A percentile compares a stretch with the other conserved stretches of the same genome.
Evolutionary conservation across 108 stramenopile genomes (phyloP).

Genomic region (Skeletonema tropicum): DNA sequence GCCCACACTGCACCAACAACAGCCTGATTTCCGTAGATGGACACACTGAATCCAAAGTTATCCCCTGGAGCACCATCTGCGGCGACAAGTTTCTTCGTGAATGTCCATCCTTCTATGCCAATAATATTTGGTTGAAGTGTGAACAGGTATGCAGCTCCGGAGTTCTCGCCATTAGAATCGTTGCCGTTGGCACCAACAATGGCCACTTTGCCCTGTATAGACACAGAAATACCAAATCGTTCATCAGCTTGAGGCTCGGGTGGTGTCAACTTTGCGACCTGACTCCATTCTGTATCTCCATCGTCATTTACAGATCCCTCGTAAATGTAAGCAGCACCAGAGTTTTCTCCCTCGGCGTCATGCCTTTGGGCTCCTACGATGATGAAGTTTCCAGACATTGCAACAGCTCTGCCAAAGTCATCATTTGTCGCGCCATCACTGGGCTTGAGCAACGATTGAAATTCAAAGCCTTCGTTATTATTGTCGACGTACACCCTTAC

Average conservation of each 20-base stretch:
- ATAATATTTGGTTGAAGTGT: background rate
- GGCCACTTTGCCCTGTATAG: slow-evolving; percentile 7
- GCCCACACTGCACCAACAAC: slow-evolving; percentile 10
- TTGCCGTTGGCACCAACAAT: slow-evolving; percentile 8
- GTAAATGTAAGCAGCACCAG: background rate
- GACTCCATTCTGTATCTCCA: background rate
- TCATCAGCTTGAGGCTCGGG: slow-evolving; percentile 5
- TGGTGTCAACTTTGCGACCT: background rate
- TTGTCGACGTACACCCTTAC: background rate
- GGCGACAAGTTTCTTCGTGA: slow-evolving; percentile 10
- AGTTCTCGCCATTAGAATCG: background rate
- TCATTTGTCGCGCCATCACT: background rate
- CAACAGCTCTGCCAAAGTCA: background rate
- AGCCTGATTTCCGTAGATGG: slow-evolving; percentile 12
- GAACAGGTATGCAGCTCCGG: background rate
- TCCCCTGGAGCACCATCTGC: slow-evolving; percentile 14
- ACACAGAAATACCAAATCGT: slow-evolving; percentile 13
- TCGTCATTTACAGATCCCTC: background rate
- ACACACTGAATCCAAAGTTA: slow-evolving; percentile 20
- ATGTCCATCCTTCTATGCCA: background rate
- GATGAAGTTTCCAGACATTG: background rate
- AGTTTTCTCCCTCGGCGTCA: slow-evolving; percentile 5
- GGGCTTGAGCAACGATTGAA: background rate
- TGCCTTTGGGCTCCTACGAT: slow-evolving; percentile 6
- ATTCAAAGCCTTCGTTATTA: background rate